Conservation (phyloP, 2,329 filamentous ascomycete species). For the Diplocarpon mali region DNA sequence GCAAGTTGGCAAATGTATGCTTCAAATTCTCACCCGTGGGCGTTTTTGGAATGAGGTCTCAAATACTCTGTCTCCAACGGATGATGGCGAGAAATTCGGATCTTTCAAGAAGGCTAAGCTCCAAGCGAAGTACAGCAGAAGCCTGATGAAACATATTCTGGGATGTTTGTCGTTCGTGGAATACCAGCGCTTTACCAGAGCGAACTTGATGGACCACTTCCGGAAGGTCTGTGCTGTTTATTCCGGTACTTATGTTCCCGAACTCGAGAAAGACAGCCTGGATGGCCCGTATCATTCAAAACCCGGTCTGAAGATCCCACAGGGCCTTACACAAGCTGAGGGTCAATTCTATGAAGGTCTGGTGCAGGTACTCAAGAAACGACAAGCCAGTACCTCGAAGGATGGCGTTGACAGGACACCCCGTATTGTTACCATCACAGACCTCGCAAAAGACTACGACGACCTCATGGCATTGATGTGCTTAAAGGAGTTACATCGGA, state of each 20-base stretch:
- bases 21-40: slow-evolving; percentile 9
- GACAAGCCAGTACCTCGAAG: not conserved
- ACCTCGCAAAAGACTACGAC: slow-evolving; percentile 25
- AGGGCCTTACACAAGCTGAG: slow-evolving; percentile 14
- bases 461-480: slow-evolving; percentile 23
- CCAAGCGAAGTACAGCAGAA: slow-evolving; percentile 10
- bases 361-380: slow-evolving; percentile 6
- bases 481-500: slow-evolving; percentile 21
- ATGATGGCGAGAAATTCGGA: slow-evolving; percentile 6
- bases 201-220: slow-evolving; percentile 10
- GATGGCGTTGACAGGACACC: slow-evolving; percentile 6
- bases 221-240: slow-evolving; percentile 4
- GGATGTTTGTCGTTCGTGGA: slow-evolving; percentile 6
- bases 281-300: slow-evolving; percentile 1
- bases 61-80: slow-evolving; percentile 8
- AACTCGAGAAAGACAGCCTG: slow-evolving; percentile 1
- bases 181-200: slow-evolving; percentile 3
- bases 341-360: slow-evolving; percentile 13
- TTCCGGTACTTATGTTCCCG: slow-evolving; percentile 2
- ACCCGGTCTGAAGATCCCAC: slow-evolving; percentile 8
- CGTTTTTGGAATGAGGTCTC: slow-evolving; percentile 11
- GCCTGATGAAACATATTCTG: slow-evolving; percentile 10
- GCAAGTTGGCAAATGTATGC: slow-evolving; percentile 15
- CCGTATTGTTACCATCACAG: slow-evolving; percentile 20
- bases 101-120: slow-evolving; percentile 8